Conservation (phyloP, 75 land plant species). For the Ceratopteris richardii region DNA sequence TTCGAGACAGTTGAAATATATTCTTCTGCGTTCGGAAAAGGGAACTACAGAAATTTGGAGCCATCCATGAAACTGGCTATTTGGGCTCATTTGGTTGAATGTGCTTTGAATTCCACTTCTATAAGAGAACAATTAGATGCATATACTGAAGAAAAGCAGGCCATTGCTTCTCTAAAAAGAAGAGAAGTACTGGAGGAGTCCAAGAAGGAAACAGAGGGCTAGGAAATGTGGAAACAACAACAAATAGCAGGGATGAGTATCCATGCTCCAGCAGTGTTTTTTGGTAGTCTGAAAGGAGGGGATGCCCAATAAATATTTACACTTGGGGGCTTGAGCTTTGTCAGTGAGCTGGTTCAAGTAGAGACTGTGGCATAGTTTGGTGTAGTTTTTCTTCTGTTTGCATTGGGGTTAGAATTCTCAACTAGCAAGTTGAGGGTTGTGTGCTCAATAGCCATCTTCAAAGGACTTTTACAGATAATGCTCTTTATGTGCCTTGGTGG, state of each 20-base stretch:
- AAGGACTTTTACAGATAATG: no score
- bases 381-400: no score
- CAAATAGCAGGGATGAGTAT: constrained; percentile 3
- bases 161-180: constrained; percentile 53
- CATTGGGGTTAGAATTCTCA: no score
- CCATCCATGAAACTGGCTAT: constrained; percentile 49
- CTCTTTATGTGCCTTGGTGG: no score
- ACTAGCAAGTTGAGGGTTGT: no score
- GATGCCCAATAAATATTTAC: no score
- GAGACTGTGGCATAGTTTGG: no score
- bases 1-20: constrained; percentile 19
- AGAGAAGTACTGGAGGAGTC: constrained; percentile 57
- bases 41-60: constrained; percentile 50
- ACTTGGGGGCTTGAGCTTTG: no score
- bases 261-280: no score
- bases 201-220: constrained; percentile 50
- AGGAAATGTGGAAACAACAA: constrained; percentile 25
- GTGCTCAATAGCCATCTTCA: no score
- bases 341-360: no score
- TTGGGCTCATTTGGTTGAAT: constrained; percentile 45
- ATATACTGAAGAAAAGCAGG: constrained; percentile 53
- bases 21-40: constrained; percentile 46
- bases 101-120: constrained; percentile 41
- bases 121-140: constrained; percentile 66
- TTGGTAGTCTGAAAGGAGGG: no score